phyloP scores from a whole-genome alignment of 352 stramenopile species.

The Phytophthora ramorum region DNA sequence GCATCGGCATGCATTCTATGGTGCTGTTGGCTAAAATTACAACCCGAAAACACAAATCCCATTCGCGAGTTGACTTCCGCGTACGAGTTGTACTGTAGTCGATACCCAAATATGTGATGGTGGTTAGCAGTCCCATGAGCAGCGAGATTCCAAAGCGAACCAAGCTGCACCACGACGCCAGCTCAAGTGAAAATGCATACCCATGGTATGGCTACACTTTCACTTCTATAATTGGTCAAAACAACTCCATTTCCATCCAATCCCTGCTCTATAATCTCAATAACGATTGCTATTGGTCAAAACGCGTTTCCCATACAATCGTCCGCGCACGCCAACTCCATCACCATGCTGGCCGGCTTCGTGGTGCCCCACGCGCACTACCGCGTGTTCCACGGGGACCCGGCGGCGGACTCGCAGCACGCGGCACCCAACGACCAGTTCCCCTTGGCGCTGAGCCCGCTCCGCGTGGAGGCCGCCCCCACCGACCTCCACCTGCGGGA shows the following conservation, averaged over 20 bases:
- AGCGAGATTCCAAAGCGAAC: constrained; percentile 11
- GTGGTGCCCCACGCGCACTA: constrained; percentile 57
- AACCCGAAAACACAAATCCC: constrained; percentile 11
- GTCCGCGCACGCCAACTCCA: background rate
- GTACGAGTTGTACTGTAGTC: background rate
- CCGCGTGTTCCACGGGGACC: constrained; percentile 61
- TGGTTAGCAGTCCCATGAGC: background rate
- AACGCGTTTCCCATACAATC: background rate
- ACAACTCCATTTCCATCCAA: constrained; percentile 1
- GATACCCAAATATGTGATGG: constrained; percentile 10
- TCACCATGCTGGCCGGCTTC: constrained; percentile 46
- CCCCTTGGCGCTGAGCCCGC: constrained; percentile 22
- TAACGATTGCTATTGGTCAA: constrained; percentile 1
- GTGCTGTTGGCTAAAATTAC: background rate
- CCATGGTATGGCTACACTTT: background rate
- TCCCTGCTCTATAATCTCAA: background rate
- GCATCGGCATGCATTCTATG: constrained; percentile 20
- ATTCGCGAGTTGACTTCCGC: constrained; percentile 16
- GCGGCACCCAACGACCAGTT: constrained; percentile 41
- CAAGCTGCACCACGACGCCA: constrained; percentile 22
- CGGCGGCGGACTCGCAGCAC: constrained; percentile 43
- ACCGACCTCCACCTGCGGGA: constrained; percentile 65
- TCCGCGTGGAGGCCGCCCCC: constrained; percentile 16
- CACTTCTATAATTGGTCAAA: background rate
- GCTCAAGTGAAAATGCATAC: constrained; percentile 5